A percentile compares a stretch with the other conserved stretches of the same genome.
These are phyloP conservation scores for Phytophthora parvispora DNA, from an alignment of 352 stramenopile genomes.

Conservation along the genomic window DNA sequence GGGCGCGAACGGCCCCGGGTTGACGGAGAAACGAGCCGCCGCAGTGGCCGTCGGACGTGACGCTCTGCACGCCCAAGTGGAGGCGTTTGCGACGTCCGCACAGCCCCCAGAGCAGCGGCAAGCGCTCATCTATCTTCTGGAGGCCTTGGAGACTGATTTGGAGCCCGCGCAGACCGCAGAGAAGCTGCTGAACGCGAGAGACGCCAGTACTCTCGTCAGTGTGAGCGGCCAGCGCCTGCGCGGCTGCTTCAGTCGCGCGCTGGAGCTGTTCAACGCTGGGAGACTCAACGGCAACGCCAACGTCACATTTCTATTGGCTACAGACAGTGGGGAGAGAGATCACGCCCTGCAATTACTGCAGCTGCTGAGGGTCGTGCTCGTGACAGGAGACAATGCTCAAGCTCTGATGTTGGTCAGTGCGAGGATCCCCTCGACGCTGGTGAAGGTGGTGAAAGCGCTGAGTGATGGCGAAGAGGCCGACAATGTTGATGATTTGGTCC, in stretches of 20 bases:
- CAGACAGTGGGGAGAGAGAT: not conserved
- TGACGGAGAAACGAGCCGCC: slow-evolving; percentile 9
- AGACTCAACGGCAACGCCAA: slow-evolving; percentile 35
- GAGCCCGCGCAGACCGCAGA: not conserved
- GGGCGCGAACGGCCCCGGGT: slow-evolving; percentile 4
- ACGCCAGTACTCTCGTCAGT: slow-evolving; percentile 29
- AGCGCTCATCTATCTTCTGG: slow-evolving; percentile 6
- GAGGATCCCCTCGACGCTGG: slow-evolving; percentile 60
- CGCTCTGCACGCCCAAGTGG: slow-evolving; percentile 18
- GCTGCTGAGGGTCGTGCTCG: slow-evolving; percentile 38
- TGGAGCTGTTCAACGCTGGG: slow-evolving; percentile 49
- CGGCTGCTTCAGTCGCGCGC: slow-evolving; percentile 29
- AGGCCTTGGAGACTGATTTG: not conserved
- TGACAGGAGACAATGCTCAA: slow-evolving; percentile 23
- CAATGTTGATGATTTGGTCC: slow-evolving; percentile 17
- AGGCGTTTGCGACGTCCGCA: slow-evolving; percentile 21
- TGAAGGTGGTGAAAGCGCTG: slow-evolving; percentile 62
- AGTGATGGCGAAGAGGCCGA: slow-evolving; percentile 6
- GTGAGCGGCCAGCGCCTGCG: slow-evolving; percentile 52
- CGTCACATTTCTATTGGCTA: slow-evolving; percentile 12
- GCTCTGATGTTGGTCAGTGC: slow-evolving; percentile 54
- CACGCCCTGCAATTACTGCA: slow-evolving; percentile 31
- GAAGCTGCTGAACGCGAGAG: slow-evolving; percentile 13
- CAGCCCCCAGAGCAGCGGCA: not conserved
- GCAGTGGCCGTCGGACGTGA: not conserved